Evolutionary conservation across 1,284 basidiomycete genomes (phyloP).

Genomic region (Vanrija pseudolonga): DNA sequence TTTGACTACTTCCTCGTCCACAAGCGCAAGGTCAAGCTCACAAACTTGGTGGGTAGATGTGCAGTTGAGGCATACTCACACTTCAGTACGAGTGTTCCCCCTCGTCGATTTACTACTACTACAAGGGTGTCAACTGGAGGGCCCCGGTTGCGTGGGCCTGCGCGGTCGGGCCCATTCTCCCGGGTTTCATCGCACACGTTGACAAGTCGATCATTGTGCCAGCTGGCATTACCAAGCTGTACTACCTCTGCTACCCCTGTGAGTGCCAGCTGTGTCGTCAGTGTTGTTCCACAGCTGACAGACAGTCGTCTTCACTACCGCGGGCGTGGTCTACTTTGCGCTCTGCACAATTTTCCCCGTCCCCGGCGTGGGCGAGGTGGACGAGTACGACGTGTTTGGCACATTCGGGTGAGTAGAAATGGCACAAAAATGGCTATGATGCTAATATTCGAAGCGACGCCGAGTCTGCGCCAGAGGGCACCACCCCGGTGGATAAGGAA

Average conservation of each 20-base stretch:
- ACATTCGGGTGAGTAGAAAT: slow-evolving; percentile 25
- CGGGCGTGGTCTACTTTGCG: slow-evolving; percentile 30
- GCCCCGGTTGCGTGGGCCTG: slow-evolving; percentile 44
- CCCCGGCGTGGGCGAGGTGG: slow-evolving; percentile 26
- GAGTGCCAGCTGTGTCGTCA: slow-evolving; percentile 17
- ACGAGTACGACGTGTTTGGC: slow-evolving; percentile 37
- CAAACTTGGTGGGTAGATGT: slow-evolving; percentile 27
- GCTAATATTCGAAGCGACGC: too few species aligned
- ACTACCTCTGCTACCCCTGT: slow-evolving; percentile 37
- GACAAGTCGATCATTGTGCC: slow-evolving; percentile 28
- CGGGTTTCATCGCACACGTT: slow-evolving; percentile 43
- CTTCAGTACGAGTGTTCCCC: slow-evolving; percentile 21
- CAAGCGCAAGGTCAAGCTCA: slow-evolving; percentile 40
- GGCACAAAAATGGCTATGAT: too few species aligned
- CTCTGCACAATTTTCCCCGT: slow-evolving; percentile 36
- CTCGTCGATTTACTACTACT: slow-evolving; percentile 33
- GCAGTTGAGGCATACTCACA: neutral
- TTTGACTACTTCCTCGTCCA: slow-evolving; percentile 49
- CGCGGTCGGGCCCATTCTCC: slow-evolving; percentile 44
- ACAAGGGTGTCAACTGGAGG: slow-evolving; percentile 45
- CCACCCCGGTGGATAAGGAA: too few species aligned
- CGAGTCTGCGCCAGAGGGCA: too few species aligned
- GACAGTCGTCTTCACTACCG: slow-evolving; percentile 39
- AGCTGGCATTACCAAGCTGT: slow-evolving; percentile 30
- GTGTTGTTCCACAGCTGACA: neutral